Base-by-base conservation (phyloP, 2,329 filamentous ascomycete genomes). In the Nemania sp. region DNA sequence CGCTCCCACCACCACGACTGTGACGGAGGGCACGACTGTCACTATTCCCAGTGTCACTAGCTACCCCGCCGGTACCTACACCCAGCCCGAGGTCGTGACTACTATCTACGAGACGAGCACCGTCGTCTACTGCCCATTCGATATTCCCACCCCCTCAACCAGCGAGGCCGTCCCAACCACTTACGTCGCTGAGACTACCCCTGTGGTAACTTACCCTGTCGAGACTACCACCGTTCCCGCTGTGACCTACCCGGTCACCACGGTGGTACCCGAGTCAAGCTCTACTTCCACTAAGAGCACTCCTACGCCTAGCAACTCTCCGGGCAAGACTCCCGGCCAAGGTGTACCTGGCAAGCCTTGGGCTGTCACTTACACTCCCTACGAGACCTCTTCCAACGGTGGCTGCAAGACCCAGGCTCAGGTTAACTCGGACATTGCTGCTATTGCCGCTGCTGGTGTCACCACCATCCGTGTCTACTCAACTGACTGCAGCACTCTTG, bases 401-500 rank as follows among this genome's bases (percentile, higher is more conserved):
- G 75, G 82, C 56, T 95, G 93, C 90, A 93, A 92, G 88, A 77
- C 78, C 68, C 81, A 85, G 69, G 70, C 71, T n/a, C 79, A 86
- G 55, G 88, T 95, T 67, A 78, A 84, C 69, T 62, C 75, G 26
- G 91, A 94, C 72, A 85, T 95, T 73, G 79, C 80, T 45, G 73
- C 80, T 67, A 91, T 95, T 77, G 87, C 89, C 76, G 57, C 74
- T 61, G 87, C 88, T 72, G 92, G 92, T 68, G 93, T 94, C 87
- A 82, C 81, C 71, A 84, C 87, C 57, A 80, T 95, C 79, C 94
- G 95, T 80, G 85, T 96, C 79, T 98, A 98, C 89, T 93, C 91
- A 72, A 94, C 94, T 74, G 94, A 98, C 87, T 98, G 95, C 87
- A 86, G 88, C 81, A 91, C 91, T 63, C 91, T 97, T 69, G 82